phyloP scores from a whole-genome alignment of 192 early-diverging fungal species.

The Tieghemiomyces parasiticus region DNA sequence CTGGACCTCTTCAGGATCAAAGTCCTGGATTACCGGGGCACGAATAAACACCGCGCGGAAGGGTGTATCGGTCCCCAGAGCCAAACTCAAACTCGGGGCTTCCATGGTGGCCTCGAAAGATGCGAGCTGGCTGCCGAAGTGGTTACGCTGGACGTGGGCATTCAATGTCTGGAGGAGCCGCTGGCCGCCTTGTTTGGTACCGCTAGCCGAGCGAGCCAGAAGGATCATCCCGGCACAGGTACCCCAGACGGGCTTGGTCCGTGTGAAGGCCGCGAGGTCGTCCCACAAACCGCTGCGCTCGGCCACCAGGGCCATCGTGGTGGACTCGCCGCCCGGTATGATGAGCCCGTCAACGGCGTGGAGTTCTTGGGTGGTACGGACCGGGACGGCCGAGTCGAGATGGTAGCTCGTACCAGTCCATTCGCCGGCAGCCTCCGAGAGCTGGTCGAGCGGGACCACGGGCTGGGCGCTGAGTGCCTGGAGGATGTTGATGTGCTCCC shows the following conservation, averaged over 20 bases:
- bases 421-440: constrained; percentile 22
- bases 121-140: constrained; percentile 87
- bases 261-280: constrained; percentile 61
- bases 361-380: constrained; percentile 61
- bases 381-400: constrained; percentile 22
- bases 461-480: constrained; percentile 27
- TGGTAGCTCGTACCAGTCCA: constrained; percentile 15
- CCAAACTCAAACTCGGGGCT: constrained; percentile 30
- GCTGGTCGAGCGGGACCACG: constrained; percentile 13
- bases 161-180: constrained; percentile 65
- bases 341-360: constrained; percentile 69
- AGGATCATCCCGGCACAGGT: constrained; percentile 96
- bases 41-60: constrained; percentile 82
- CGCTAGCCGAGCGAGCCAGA: constrained; percentile 54
- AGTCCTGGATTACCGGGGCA: constrained; percentile 70
- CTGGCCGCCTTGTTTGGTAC: constrained; percentile 77
- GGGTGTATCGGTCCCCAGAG: constrained; percentile 24
- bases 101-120: constrained; percentile 68
- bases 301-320: constrained; percentile 84
- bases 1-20: constrained; percentile 52
- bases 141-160: constrained; percentile 79
- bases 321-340: constrained; percentile 92
- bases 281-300: constrained; percentile 73
- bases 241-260: constrained; percentile 70
- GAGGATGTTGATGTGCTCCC: constrained; percentile 79